These are phyloP conservation scores for Trichosporon asahii DNA, from an alignment of 1,284 basidiomycete species.

Conservation along the genomic window DNA sequence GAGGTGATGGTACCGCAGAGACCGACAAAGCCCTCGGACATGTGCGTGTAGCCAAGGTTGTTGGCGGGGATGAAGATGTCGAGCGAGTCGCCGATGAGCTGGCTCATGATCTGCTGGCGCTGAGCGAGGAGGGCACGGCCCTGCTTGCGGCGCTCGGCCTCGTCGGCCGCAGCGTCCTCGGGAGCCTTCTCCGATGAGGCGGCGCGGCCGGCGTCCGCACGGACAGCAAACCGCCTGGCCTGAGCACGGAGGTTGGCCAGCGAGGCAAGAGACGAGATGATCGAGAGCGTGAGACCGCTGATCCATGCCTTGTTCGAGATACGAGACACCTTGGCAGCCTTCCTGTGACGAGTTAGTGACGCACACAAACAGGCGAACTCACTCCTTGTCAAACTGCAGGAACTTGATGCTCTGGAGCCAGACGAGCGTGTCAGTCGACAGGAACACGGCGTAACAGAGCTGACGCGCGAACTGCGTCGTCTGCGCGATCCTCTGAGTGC, in stretches of 20 bases:
- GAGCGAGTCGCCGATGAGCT: constrained; percentile 48
- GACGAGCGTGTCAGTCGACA: constrained; percentile 72
- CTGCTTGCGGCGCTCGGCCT: constrained; percentile 44
- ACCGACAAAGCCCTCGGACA: constrained; percentile 84
- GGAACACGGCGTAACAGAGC: constrained; percentile 85
- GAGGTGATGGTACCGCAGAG: constrained; percentile 56
- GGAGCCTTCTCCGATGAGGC: constrained; percentile 33
- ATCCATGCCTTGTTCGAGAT: constrained; percentile 87
- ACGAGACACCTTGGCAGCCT: constrained; percentile 64
- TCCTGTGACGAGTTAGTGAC: constrained; percentile 54
- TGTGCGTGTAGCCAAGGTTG: constrained; percentile 68
- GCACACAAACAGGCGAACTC: constrained; percentile 17
- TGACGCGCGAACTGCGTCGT: constrained; percentile 79
- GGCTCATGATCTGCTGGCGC: constrained; percentile 47
- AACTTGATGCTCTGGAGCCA: constrained; percentile 80
- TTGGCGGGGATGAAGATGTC: constrained; percentile 81
- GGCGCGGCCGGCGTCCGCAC: constrained; percentile 34
- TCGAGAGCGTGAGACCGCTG: constrained; percentile 75
- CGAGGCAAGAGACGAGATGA: constrained; percentile 57
- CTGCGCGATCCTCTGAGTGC: constrained; percentile 64
- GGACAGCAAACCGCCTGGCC: constrained; percentile 42
- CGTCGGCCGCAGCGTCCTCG: constrained; percentile 34
- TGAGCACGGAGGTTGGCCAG: constrained; percentile 50
- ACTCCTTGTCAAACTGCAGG: constrained; percentile 57
- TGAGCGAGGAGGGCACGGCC: constrained; percentile 49